Base-by-base conservation (phyloP, 371 early-diverging fungal species). In the Actinomortierella wolfii region DNA sequence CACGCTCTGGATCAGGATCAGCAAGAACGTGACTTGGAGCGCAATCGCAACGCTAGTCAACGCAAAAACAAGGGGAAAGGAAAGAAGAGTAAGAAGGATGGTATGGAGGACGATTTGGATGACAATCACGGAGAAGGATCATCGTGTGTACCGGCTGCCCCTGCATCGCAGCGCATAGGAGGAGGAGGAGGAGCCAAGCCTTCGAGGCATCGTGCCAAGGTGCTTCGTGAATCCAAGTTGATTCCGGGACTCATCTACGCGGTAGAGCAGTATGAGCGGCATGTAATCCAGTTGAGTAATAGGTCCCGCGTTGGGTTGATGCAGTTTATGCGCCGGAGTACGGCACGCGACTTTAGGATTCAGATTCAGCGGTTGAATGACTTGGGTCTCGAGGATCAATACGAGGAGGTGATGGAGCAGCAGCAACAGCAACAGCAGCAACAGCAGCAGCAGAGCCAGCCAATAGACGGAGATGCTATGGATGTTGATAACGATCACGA, bases 251-350 rank as follows among this genome's bases (percentile, higher is more conserved):
- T 89, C 61, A 88, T 90, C 56, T 90, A 81, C 61, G 76, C 75
- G 15, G 85, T 86, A 2, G 90, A 90, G 61, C 87, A 88, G 67
- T 90, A 83, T 68, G 90, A 90, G 64, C 78, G 86, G 5, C 83
- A 80, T 60, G 64, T 89, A 51, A 87, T 90, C 51, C 82, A 84
- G 46, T 48, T 90, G 29, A 78, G 86, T 44, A 82, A 88, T 25
- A 88, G 86, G 56, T 79, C 84, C 51, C 86, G 84, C 39, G 81
- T 86, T 20, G 82, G 89, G 57, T 58, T 90, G 56, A 87, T 86
- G 67, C 85, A 87, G 56, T 85, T 85, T 56, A 85, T 89, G 79
- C 83, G 87, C 48, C 78, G 89, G 11, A 86, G 89, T 61, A 90
- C 89, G 0, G 81, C 89, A 21, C 82, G 89, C 47, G 90, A 90